phyloP scores from a whole-genome alignment of 306 rosid genomes.

The Lathyrus aphaca region DNA sequence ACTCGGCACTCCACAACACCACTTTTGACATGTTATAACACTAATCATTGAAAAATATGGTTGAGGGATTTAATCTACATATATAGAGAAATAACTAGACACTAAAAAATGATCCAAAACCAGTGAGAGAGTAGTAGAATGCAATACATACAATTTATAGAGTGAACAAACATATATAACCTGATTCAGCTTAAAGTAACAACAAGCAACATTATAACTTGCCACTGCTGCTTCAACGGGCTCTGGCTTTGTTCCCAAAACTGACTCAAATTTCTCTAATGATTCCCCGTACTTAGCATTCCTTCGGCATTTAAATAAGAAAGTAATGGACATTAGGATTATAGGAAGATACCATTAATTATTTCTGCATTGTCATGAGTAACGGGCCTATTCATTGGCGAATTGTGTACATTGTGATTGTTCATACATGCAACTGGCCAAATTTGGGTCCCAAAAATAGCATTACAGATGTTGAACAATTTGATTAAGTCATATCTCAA shows the following conservation, averaged over 20 bases:
- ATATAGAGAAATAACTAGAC: slow-evolving; percentile 1
- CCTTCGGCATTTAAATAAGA: slow-evolving; percentile 58
- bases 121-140: slow-evolving; percentile 1
- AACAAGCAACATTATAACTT: slow-evolving; percentile 90
- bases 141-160: slow-evolving; percentile 4
- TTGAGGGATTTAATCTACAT: too few relatives aligned
- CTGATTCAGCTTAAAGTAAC: slow-evolving; percentile 85
- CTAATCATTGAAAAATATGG: too few relatives aligned
- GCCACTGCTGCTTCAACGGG: slow-evolving; percentile 77
- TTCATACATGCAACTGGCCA: too few relatives aligned
- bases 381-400: too few relatives aligned
- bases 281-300: slow-evolving; percentile 75
- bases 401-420: too few relatives aligned
- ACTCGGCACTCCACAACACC: not conserved
- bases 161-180: slow-evolving; percentile 45
- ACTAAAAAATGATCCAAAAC: slow-evolving; percentile 48
- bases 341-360: slow-evolving; percentile 15
- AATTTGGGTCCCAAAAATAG: too few relatives aligned
- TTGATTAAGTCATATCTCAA: too few relatives aligned
- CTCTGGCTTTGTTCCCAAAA: slow-evolving; percentile 83
- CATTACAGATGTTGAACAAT: too few relatives aligned
- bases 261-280: slow-evolving; percentile 78
- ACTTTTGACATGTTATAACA: too few relatives aligned
- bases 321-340: slow-evolving; percentile 12
- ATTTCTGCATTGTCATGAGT: too few relatives aligned